Conservation (phyloP, 2,329 filamentous ascomycete species). For the Xylaria multiplex region DNA sequence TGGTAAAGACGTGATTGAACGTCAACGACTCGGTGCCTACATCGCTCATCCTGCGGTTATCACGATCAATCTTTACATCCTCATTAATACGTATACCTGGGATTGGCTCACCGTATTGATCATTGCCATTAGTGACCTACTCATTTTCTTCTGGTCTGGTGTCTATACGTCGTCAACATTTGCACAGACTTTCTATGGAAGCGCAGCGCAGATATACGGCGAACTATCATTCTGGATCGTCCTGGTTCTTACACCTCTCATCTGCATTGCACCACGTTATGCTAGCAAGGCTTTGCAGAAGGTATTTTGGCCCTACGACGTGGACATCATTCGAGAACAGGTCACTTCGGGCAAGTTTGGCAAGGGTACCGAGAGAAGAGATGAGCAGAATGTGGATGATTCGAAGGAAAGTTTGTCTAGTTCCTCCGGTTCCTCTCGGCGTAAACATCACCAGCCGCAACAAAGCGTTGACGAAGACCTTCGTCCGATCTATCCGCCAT, state of each 20-base stretch:
- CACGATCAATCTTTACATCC: slow-evolving; percentile 91
- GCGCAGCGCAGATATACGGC: slow-evolving; percentile 81
- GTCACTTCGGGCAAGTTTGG: slow-evolving; percentile 84
- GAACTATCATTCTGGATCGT: slow-evolving; percentile 88
- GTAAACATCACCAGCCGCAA: slow-evolving; percentile 64
- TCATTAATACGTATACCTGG: slow-evolving; percentile 97
- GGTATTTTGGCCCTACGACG: slow-evolving; percentile 90
- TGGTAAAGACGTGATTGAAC: slow-evolving; percentile 81
- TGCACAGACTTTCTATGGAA: slow-evolving; percentile 73
- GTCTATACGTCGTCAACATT: slow-evolving; percentile 72
- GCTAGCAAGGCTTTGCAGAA: slow-evolving; percentile 89
- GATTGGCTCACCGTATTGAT: slow-evolving; percentile 94
- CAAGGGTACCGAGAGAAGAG: slow-evolving; percentile 62
- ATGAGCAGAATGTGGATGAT: slow-evolving; percentile 51
- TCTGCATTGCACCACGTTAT: slow-evolving; percentile 89
- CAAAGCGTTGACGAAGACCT: slow-evolving; percentile 84
- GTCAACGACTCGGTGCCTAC: slow-evolving; percentile 85
- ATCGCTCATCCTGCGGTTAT: slow-evolving; percentile 85
- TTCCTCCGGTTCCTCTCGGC: slow-evolving; percentile 59
- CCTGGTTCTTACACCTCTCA: slow-evolving; percentile 78
- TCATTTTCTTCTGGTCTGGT: slow-evolving; percentile 96
- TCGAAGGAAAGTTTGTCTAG: slow-evolving; percentile 52
- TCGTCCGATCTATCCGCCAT: slow-evolving; percentile 92
- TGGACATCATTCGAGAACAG: slow-evolving; percentile 96
- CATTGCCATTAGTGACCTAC: slow-evolving; percentile 80